These are phyloP conservation scores for Penicillium angulare DNA, from an alignment of 495 filamentous ascomycete genomes.

Conservation along the genomic window DNA sequence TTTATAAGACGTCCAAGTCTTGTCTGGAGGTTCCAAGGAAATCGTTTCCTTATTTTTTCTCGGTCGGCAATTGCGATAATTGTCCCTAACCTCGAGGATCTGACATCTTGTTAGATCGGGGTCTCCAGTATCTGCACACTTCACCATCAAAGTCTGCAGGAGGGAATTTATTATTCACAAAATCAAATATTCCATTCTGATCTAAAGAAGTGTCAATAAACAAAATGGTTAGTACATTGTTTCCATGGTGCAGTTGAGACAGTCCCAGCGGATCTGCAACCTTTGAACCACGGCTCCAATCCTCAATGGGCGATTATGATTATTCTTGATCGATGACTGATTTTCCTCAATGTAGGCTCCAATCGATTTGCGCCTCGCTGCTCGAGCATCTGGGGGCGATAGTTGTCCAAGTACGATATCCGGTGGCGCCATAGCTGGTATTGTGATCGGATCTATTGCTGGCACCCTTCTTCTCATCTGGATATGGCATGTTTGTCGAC, in stretches of 20 bases:
- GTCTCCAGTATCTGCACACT: too few species aligned
- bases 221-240: not conserved
- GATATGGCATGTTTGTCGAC: constrained; percentile 38
- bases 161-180: not conserved
- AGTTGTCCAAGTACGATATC: constrained; percentile 42
- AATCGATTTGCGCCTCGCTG: constrained; percentile 12
- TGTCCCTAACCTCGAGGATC: too few species aligned
- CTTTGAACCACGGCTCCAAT: not conserved
- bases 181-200: not conserved
- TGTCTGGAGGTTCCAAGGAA: not conserved
- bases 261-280: not conserved
- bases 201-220: not conserved
- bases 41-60: not conserved
- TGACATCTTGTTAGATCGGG: too few species aligned
- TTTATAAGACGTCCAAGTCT: not conserved
- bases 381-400: constrained; percentile 22
- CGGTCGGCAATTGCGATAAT: not conserved
- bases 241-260: not conserved
- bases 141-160: not conserved
- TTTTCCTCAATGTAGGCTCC: constrained; percentile 8
- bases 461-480: constrained; percentile 54
- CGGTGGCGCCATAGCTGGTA: constrained; percentile 58
- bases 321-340: not conserved
- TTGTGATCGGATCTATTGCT: constrained; percentile 58
- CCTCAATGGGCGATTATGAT: too few species aligned